phyloP scores from a whole-genome alignment of 202 grass and related monocot genomes.

The Miscanthus sacchariflorus region DNA sequence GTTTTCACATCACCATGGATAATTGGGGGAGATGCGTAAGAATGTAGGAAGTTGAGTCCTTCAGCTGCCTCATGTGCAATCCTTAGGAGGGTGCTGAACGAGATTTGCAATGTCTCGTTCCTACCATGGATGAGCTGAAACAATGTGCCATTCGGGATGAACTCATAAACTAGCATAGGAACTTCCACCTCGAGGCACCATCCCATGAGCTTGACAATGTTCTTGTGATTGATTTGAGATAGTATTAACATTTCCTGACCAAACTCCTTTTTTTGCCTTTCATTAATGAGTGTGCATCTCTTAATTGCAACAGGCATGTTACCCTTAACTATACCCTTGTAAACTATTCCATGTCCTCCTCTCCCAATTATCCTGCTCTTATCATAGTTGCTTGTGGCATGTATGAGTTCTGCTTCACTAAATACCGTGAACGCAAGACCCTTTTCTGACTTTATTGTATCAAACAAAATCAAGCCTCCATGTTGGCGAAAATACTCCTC shows the following conservation, averaged over 20 bases:
- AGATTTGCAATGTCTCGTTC: constrained; percentile 2
- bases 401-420: constrained; percentile 49
- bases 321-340: constrained; percentile 54
- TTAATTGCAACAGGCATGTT: constrained; percentile 47
- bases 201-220: constrained; percentile 58
- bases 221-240: constrained; percentile 63
- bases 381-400: constrained; percentile 63
- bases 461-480: constrained; percentile 44
- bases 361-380: constrained; percentile 4
- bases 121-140: constrained; percentile 56
- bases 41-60: constrained; percentile 56
- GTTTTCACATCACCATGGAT: constrained; percentile 70
- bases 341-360: constrained; percentile 59
- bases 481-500: constrained; percentile 53
- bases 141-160: constrained; percentile 58
- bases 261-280: constrained; percentile 63
- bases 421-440: constrained; percentile 57
- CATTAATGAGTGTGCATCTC: constrained; percentile 12
- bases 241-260: constrained; percentile 66
- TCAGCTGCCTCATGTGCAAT: constrained; percentile 60
- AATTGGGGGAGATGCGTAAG: constrained; percentile 51
- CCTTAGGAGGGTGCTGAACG: constrained; percentile 47
- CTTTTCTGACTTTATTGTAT: constrained; percentile 56
- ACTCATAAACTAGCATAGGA: constrained; percentile 67
- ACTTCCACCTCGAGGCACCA: constrained; percentile 74